These are phyloP conservation scores for Pestalotiopsis fici DNA, from an alignment of 2,329 filamentous ascomycete genomes.

Conservation along the genomic window DNA sequence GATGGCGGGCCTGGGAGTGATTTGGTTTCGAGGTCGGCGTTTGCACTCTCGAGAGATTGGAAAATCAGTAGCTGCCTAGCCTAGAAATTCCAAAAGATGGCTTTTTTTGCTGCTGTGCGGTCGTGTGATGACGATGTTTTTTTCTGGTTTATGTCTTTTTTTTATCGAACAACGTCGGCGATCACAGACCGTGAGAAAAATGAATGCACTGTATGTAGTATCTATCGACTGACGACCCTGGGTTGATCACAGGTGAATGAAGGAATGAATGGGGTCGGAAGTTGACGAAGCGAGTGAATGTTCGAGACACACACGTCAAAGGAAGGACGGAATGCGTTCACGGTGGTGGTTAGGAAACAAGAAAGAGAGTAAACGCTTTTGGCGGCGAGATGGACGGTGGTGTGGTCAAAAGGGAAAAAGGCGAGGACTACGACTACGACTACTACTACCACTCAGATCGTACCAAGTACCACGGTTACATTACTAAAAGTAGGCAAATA, in stretches of 20 bases:
- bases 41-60: not conserved
- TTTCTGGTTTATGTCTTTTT: not conserved
- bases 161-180: conserved; percentile 24
- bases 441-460: not conserved
- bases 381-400: not conserved
- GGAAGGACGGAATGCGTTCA: conserved; percentile 15
- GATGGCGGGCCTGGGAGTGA: not conserved
- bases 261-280: conserved; percentile 10
- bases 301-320: conserved; percentile 18
- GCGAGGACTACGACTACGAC: not conserved
- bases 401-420: not conserved
- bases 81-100: conserved; percentile 17
- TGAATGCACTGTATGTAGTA: conserved; percentile 23
- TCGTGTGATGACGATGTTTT: not conserved
- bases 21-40: not conserved
- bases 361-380: not conserved
- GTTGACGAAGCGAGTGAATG: conserved; percentile 24
- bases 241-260: conserved; percentile 14
- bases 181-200: conserved; percentile 23
- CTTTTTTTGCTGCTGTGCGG: conserved; percentile 15
- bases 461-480: not conserved
- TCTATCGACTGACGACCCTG: conserved; percentile 16
- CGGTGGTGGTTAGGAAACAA: conserved; percentile 8
- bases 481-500: not conserved
- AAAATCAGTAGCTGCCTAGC: conserved; percentile 14